Conservation (phyloP, 2,329 filamentous ascomycete species). For the Pseudogymnoascus sp. region DNA sequence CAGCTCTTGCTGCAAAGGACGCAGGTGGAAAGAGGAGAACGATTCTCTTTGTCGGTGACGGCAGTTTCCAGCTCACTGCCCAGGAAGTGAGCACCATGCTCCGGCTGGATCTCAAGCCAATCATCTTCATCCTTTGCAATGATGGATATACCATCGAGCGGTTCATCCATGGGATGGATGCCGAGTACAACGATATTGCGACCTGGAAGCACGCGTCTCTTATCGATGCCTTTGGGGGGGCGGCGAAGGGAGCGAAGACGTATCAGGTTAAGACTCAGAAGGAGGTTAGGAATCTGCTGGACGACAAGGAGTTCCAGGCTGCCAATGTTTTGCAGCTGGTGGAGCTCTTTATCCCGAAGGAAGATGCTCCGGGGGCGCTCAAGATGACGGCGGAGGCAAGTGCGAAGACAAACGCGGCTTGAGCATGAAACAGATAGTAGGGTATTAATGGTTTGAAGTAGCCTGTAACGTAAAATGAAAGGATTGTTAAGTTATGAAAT, state of each 20-base stretch:
- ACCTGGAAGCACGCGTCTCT: conserved; percentile 66
- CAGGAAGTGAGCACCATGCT: conserved; percentile 84
- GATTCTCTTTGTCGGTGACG: conserved; percentile 83
- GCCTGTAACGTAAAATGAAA: not conserved
- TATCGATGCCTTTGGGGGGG: conserved; percentile 58
- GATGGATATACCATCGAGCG: conserved; percentile 86
- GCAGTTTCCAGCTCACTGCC: conserved; percentile 74
- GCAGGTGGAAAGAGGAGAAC: conserved; percentile 45
- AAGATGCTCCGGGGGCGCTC: conserved; percentile 66
- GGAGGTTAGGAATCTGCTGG: conserved; percentile 58
- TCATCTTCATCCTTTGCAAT: conserved; percentile 82
- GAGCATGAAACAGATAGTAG: not conserved
- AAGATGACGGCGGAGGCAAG: conserved; percentile 63
- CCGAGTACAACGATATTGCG: conserved; percentile 71
- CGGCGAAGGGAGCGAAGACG: conserved; percentile 48
- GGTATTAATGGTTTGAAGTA: not conserved
- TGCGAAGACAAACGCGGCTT: conserved; percentile 54
- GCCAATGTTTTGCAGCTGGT: conserved; percentile 58
- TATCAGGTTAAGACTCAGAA: conserved; percentile 62
- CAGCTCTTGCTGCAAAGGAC: conserved; percentile 68
- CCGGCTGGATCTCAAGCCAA: conserved; percentile 62
- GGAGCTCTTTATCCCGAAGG: conserved; percentile 70
- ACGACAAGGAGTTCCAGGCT: conserved; percentile 54
- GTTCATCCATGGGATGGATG: conserved; percentile 76
- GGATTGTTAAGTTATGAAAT: not conserved